These are phyloP conservation scores for Picea engelmannii DNA, from an alignment of 83 land plant genomes.

Conservation along the genomic window DNA sequence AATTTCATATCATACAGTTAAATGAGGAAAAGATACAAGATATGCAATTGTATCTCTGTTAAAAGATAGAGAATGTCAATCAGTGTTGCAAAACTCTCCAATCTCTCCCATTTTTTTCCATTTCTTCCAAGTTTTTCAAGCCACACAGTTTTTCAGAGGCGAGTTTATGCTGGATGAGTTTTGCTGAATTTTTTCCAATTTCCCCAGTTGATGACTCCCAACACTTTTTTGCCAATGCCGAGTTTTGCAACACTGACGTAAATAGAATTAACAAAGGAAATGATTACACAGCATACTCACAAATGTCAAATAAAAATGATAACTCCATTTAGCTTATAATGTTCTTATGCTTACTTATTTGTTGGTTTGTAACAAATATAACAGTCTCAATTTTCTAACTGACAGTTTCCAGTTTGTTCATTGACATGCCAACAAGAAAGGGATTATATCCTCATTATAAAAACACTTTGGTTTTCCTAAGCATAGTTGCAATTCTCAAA, in stretches of 20 bases:
- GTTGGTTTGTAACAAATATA: background rate
- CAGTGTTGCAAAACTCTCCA: too few relatives aligned
- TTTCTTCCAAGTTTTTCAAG: too few relatives aligned
- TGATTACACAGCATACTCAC: background rate
- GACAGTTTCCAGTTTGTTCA: background rate
- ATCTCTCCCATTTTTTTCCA: too few relatives aligned
- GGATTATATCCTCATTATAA: background rate
- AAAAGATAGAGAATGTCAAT: background rate
- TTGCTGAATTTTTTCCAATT: too few relatives aligned
- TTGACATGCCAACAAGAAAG: background rate
- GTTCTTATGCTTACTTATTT: background rate
- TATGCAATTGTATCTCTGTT: too few relatives aligned
- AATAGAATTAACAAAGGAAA: background rate
- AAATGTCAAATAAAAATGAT: background rate
- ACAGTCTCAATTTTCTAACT: background rate
- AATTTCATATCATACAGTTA: background rate
- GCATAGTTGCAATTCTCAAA: background rate
- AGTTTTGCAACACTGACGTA: background rate
- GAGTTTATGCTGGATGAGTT: too few relatives aligned
- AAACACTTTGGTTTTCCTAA: background rate
- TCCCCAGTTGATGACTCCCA: too few relatives aligned
- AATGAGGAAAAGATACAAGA: background rate
- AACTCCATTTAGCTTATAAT: background rate
- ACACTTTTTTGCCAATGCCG: too few relatives aligned
- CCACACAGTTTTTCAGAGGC: too few relatives aligned